Evolutionary conservation across 2,329 filamentous ascomycete species (phyloP).

Genomic region (Trichoderma endophyticum): DNA sequence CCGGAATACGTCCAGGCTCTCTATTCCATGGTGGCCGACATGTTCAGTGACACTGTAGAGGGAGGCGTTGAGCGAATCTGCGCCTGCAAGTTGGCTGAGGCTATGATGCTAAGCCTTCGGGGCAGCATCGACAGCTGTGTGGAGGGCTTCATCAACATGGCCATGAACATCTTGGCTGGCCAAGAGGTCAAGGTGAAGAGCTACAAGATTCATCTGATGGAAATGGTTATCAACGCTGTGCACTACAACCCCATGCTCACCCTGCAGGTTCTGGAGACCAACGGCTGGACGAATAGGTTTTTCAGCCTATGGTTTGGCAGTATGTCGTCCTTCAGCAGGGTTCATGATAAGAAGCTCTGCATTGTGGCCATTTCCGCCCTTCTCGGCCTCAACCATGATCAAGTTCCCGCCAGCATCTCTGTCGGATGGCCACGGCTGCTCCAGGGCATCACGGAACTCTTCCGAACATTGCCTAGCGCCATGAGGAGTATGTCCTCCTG

Average conservation of each 20-base stretch:
- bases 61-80: conserved; percentile 93
- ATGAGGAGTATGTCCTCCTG: conserved; percentile 65
- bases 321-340: conserved; percentile 87
- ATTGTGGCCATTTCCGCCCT: conserved; percentile 90
- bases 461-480: conserved; percentile 84
- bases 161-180: conserved; percentile 75
- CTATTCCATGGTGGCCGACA: conserved; percentile 90
- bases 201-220: conserved; percentile 94
- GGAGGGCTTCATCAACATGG: conserved; percentile 81
- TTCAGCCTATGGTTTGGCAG: conserved; percentile 98
- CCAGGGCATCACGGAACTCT: conserved; percentile 81
- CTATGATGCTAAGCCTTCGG: conserved; percentile 92
- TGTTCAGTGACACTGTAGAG: conserved; percentile 90
- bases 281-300: conserved; percentile 97
- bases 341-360: conserved; percentile 98
- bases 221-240: conserved; percentile 97
- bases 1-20: conserved; percentile 83
- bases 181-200: conserved; percentile 85
- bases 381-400: conserved; percentile 71
- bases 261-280: conserved; percentile 82
- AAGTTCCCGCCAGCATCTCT: conserved; percentile 88
- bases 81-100: conserved; percentile 94
- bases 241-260: conserved; percentile 92
- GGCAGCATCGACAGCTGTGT: conserved; percentile 86
- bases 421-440: conserved; percentile 92